These are phyloP conservation scores for Candida sp. DNA, from an alignment of 1,139 yeast species.

Conservation along the genomic window DNA sequence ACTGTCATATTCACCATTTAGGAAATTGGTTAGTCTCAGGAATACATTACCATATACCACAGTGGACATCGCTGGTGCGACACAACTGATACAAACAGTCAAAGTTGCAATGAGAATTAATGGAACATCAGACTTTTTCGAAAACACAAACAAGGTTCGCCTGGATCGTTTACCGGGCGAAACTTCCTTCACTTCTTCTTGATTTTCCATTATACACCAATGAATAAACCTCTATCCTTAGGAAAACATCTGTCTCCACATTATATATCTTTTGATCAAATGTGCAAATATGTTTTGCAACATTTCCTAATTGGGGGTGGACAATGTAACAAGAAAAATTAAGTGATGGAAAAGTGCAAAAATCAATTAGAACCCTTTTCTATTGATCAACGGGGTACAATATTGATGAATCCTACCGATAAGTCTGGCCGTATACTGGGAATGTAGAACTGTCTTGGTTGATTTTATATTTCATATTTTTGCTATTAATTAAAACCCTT, in stretches of 20 bases:
- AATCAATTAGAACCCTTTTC: slow-evolving; percentile 1
- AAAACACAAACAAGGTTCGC: slow-evolving; percentile 22
- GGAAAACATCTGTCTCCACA: background rate
- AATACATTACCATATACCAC: slow-evolving; percentile 67
- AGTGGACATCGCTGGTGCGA: slow-evolving; percentile 59
- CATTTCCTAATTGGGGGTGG: background rate
- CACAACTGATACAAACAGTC: slow-evolving; percentile 38
- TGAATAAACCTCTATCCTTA: background rate
- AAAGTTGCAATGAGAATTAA: slow-evolving; percentile 18
- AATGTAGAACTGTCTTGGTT: background rate
- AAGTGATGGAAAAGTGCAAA: slow-evolving; percentile 8
- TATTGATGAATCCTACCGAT: background rate
- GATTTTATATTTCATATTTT: background rate
- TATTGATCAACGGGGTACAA: background rate
- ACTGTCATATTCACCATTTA: slow-evolving; percentile 21
- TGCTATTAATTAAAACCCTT: background rate
- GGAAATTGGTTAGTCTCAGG: slow-evolving; percentile 40
- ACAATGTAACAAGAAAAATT: background rate
- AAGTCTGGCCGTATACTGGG: background rate
- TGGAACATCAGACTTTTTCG: slow-evolving; percentile 19
- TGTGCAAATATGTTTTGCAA: background rate
- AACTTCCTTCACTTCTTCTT: background rate
- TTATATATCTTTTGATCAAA: background rate
- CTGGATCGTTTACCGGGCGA: background rate
- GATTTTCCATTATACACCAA: background rate